These are phyloP conservation scores for Aspergillus bombycis DNA, from an alignment of 2,329 filamentous ascomycete species.

Conservation along the genomic window DNA sequence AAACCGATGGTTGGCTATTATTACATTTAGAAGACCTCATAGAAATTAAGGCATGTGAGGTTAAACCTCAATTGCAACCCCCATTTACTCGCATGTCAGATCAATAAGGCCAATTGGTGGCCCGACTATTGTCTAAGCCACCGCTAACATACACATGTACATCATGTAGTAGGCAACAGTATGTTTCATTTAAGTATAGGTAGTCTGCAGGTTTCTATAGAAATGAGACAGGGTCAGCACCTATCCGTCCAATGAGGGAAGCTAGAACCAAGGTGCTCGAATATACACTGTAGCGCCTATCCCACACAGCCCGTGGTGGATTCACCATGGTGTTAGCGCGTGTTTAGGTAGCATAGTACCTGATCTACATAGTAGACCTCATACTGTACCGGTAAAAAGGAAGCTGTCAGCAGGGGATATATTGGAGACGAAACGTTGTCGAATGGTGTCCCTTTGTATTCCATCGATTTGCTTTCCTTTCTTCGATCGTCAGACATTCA, in stretches of 20 bases:
- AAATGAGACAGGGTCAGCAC: not conserved
- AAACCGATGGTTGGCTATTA: not conserved
- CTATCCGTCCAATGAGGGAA: not conserved
- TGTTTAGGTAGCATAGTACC: not conserved
- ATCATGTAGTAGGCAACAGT: not conserved
- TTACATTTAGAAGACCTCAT: not conserved
- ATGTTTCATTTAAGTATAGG: not conserved
- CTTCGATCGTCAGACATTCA: not conserved
- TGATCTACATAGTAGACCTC: conserved; percentile 1
- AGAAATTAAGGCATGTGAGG: not conserved
- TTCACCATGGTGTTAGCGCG: not conserved
- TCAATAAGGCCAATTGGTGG: not conserved
- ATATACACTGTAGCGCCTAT: conserved; percentile 2
- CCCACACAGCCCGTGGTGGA: not conserved
- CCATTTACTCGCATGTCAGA: not conserved
- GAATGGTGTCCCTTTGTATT: not conserved
- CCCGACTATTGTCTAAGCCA: not conserved
- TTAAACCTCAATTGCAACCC: not conserved
- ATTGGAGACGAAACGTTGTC: not conserved
- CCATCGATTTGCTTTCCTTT: conserved; percentile 12
- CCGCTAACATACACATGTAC: not conserved
- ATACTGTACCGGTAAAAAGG: not conserved
- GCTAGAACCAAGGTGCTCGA: not conserved
- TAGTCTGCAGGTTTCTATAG: not conserved
- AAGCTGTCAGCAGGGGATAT: not conserved